phyloP scores from a whole-genome alignment of 257 asterid genomes.

The Solanum sitiens region DNA sequence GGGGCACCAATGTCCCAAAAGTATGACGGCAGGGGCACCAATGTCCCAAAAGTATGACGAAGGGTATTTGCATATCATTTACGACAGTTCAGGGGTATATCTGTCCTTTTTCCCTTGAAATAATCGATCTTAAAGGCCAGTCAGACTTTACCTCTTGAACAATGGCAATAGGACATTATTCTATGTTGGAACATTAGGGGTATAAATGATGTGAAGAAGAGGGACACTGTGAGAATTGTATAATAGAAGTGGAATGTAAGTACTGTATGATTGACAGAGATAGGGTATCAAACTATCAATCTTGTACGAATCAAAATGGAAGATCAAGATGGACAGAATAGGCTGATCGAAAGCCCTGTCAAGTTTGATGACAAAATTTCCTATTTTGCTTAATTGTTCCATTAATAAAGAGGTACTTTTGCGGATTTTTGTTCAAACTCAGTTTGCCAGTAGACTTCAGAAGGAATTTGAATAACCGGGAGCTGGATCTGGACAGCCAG shows the following conservation, averaged over 20 bases:
- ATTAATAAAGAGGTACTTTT: neutral
- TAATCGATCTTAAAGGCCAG: neutral
- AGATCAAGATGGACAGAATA: neutral
- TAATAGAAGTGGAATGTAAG: neutral
- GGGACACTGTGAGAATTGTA: neutral
- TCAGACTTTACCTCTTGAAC: neutral
- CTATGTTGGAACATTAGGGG: neutral
- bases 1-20: too few species aligned
- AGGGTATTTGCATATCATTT: too few species aligned
- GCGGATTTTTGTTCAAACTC: neutral
- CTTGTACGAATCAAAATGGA: neutral
- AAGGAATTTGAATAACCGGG: neutral
- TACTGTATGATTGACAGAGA: neutral
- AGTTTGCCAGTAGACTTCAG: neutral
- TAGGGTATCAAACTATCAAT: neutral
- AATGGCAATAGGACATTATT: neutral
- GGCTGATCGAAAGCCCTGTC: neutral
- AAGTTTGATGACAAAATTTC: neutral
- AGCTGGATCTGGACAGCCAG: neutral
- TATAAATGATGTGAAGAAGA: neutral
- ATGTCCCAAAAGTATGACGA: too few species aligned
- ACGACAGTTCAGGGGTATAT: too few species aligned
- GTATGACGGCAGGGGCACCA: too few species aligned
- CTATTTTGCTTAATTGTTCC: neutral
- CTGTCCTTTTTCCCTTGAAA: neutral